Base-by-base conservation (phyloP, 2,329 filamentous ascomycete species). In the Aureobasidium vineae region DNA sequence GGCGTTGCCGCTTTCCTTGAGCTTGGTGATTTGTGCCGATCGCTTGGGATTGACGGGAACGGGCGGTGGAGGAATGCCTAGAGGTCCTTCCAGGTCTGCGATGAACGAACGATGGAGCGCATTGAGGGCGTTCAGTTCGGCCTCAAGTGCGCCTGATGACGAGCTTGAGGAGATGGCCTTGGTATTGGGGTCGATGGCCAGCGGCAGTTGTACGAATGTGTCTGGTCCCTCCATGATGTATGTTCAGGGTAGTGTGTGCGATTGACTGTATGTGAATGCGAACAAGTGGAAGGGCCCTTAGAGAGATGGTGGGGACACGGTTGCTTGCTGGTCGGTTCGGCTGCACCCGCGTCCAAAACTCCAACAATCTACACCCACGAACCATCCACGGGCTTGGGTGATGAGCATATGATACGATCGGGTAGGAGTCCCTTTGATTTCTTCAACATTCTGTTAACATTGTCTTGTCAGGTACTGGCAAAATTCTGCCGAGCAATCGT, bases 1-100 rank as follows among this genome's bases (percentile, higher is more conserved):
- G 67, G 81, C 81, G 82, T 97, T 97, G 73, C 92, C 94, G 66
- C 85, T 85, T 77, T 98, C 95, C 76, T 92, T 91, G 71, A 98
- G 88, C 81, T 98, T 98, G 79, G 84, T 86, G 78, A 99, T 90
- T 75, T 93, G 88, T 41, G 91, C 92, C 70, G 86, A 88, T 74
- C 94, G 91, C 81, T 97, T 97, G 61, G 92, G 93, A 82, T 97
- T 96, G 69, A 97, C 89, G 68, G 93, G 93, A 49, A 96, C 85
- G 0, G 95, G 95, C 0, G 94, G 90, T 5, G 93, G 92, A 0
- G 94, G 94, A 23, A 92, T 83, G 66, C 80, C 79, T 67, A 86
- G 84, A 6, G 89, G 86, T 0, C 86, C 83, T 71, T 92, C 85
- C 65, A 79, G 78, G 61, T 68, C 68, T 28, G 40, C 33, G 72